phyloP scores from a whole-genome alignment of 1,139 yeast genomes.

The Debaryomyces subglobosus region DNA sequence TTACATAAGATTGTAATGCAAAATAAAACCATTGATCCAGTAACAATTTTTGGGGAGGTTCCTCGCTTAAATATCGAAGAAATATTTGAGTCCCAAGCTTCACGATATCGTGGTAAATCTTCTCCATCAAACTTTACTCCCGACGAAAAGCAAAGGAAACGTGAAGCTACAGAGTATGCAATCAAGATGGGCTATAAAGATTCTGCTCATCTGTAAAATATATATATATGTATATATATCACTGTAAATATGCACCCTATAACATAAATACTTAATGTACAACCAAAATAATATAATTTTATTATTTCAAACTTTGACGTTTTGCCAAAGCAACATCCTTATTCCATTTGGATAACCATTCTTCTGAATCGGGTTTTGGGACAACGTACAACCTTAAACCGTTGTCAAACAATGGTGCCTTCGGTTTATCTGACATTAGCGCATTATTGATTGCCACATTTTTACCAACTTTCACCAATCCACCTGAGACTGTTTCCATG shows the following conservation, averaged over 20 bases:
- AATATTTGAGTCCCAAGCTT: conserved; percentile 58
- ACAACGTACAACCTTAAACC: conserved; percentile 76
- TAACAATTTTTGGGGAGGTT: conserved; percentile 74
- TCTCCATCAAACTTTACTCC: conserved; percentile 55
- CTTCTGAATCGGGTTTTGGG: conserved; percentile 67
- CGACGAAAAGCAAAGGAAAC: conserved; percentile 27
- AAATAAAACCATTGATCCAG: conserved; percentile 72
- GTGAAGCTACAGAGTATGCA: conserved; percentile 55
- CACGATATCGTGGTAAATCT: conserved; percentile 55
- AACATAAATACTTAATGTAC: conserved; percentile 2
- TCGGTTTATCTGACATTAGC: conserved; percentile 62
- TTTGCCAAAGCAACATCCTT: conserved; percentile 64
- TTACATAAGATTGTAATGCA: conserved; percentile 52
- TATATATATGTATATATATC: neutral
- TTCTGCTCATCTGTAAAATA: neutral
- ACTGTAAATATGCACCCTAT: conserved; percentile 5
- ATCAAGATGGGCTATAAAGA: conserved; percentile 54
- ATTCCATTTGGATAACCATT: conserved; percentile 70
- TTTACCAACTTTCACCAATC: conserved; percentile 83
- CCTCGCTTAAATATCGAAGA: conserved; percentile 70
- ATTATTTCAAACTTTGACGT: conserved; percentile 26
- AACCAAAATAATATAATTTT: neutral
- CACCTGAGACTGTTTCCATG: conserved; percentile 84
- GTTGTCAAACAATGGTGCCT: conserved; percentile 77
- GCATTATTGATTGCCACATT: conserved; percentile 69